Evolutionary conservation across 2,329 filamentous ascomycete species (phyloP).

Genomic region (Microascus cirrosus): DNA sequence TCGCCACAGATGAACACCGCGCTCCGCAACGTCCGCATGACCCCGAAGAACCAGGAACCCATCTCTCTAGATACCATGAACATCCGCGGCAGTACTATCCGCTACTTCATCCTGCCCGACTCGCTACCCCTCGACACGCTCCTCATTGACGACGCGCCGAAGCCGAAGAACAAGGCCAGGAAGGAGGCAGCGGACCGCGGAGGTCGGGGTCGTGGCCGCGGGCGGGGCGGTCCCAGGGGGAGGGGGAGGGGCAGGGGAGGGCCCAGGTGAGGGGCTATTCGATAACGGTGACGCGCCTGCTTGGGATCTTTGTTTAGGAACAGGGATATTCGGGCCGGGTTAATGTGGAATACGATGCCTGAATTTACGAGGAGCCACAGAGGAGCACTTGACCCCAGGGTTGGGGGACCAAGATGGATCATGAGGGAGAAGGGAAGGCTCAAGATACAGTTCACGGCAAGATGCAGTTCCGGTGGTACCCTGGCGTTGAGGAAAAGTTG

Average conservation of each 20-base stretch:
- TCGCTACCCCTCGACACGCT: constrained; percentile 90
- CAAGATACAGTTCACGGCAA: neutral
- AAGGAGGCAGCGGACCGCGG: constrained; percentile 67
- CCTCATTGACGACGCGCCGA: constrained; percentile 90
- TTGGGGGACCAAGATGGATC: neutral
- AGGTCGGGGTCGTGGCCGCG: constrained; percentile 41
- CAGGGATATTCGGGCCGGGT: neutral
- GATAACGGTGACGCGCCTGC: neutral
- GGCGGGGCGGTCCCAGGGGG: constrained; percentile 42
- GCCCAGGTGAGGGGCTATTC: neutral
- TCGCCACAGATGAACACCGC: constrained; percentile 98
- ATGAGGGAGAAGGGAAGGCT: neutral
- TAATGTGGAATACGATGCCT: constrained; percentile 1
- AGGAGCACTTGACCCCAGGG: neutral
- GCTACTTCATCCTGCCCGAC: constrained; percentile 94
- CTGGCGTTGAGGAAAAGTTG: constrained; percentile 5
- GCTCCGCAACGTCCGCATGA: constrained; percentile 95
- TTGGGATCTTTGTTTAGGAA: neutral
- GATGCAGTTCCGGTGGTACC: constrained; percentile 2
- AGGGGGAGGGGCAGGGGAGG: constrained; percentile 20
- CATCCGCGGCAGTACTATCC: constrained; percentile 88
- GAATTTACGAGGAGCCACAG: constrained; percentile 9
- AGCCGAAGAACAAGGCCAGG: constrained; percentile 98
- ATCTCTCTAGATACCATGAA: constrained; percentile 91
- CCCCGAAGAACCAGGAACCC: constrained; percentile 73